These are phyloP conservation scores for Anthoceros angustus DNA, from an alignment of 225 moss, liverwort and hornwort species.

Conservation along the genomic window DNA sequence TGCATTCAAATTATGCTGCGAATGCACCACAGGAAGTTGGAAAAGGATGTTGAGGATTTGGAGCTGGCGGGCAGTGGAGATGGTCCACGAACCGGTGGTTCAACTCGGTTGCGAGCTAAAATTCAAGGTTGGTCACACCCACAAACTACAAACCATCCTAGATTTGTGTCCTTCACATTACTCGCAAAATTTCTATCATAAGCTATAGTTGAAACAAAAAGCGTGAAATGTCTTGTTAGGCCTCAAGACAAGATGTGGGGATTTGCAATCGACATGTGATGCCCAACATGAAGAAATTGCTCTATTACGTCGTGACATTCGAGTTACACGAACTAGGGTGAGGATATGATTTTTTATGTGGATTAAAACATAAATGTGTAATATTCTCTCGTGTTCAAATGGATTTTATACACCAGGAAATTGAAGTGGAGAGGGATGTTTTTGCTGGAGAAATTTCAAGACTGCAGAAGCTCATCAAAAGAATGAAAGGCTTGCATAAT, in stretches of 20 bases:
- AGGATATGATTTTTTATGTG: constrained; percentile 7
- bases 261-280: constrained; percentile 16
- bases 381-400: background rate
- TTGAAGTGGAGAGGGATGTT: constrained; percentile 45
- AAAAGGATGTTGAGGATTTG: constrained; percentile 23
- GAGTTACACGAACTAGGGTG: constrained; percentile 31
- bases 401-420: constrained; percentile 21
- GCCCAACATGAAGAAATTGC: constrained; percentile 21
- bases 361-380: background rate
- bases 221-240: constrained; percentile 10
- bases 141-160: background rate
- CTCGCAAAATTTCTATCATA: background rate
- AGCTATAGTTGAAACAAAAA: constrained; percentile 10
- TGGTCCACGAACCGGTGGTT: constrained; percentile 36
- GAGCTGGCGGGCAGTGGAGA: constrained; percentile 26
- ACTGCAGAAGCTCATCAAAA: constrained; percentile 38
- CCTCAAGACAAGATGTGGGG: constrained; percentile 28
- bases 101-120: constrained; percentile 21
- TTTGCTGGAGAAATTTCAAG: constrained; percentile 55
- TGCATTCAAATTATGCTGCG: too few relatives aligned
- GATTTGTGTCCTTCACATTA: background rate
- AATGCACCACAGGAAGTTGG: constrained; percentile 10
- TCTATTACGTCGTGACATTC: constrained; percentile 23
- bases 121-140: constrained; percentile 16
- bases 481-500: constrained; percentile 30